Conservation (phyloP, 1,139 yeast species). For the Scheffersomyces quercinus region DNA sequence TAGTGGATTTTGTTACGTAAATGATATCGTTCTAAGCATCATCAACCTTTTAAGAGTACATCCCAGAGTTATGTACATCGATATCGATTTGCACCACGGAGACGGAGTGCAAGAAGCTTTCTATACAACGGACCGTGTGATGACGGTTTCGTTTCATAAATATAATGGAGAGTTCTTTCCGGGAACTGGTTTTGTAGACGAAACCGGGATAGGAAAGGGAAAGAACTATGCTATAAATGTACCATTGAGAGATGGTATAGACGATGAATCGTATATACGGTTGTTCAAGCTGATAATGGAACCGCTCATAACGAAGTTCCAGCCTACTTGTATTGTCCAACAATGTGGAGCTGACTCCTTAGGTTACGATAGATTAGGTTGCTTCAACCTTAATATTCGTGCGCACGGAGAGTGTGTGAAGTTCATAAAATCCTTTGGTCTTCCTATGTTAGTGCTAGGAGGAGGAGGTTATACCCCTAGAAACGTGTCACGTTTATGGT, state of each 20-base stretch:
- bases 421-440: constrained; percentile 79
- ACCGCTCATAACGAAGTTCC: constrained; percentile 77
- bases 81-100: constrained; percentile 95
- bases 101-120: constrained; percentile 99
- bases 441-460: constrained; percentile 89
- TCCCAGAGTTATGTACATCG: constrained; percentile 90
- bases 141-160: constrained; percentile 94
- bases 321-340: constrained; percentile 89
- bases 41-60: constrained; percentile 80
- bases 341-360: constrained; percentile 98
- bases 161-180: constrained; percentile 96
- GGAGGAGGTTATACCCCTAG: constrained; percentile 99
- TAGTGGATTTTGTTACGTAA: constrained; percentile 91
- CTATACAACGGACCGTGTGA: constrained; percentile 90
- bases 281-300: constrained; percentile 83
- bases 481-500: constrained; percentile 92
- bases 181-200: constrained; percentile 90
- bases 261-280: constrained; percentile 82
- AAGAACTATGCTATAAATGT: constrained; percentile 85
- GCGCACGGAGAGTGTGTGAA: constrained; percentile 97
- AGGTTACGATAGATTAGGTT: constrained; percentile 90
- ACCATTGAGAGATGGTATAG: constrained; percentile 94
- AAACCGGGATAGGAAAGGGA: constrained; percentile 84
- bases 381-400: constrained; percentile 84
- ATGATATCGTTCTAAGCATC: constrained; percentile 89